These are phyloP conservation scores for Arachnopeziza araneosa DNA, from an alignment of 2,329 filamentous ascomycete genomes.

Conservation along the genomic window DNA sequence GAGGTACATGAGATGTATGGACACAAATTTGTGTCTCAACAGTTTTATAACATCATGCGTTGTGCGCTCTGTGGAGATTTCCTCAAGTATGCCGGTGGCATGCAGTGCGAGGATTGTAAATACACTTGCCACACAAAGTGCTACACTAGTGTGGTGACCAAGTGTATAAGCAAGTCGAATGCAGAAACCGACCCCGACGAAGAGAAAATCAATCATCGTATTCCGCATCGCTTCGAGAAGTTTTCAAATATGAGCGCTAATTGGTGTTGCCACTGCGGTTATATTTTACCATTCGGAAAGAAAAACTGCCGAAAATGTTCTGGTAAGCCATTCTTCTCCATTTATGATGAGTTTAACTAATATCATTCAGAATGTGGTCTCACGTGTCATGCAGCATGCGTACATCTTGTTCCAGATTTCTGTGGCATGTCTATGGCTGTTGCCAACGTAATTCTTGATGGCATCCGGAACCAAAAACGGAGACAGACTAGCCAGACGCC, in stretches of 20 bases:
- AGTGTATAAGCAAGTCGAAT: conserved; percentile 99
- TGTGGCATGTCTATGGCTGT: conserved; percentile 99
- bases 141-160: conserved; percentile 93
- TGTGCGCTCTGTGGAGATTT: conserved; percentile 97
- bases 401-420: conserved; percentile 95
- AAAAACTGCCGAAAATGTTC: conserved; percentile 92
- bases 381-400: conserved; percentile 85
- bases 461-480: conserved; percentile 74
- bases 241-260: conserved; percentile 98
- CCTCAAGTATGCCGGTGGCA: conserved; percentile 95
- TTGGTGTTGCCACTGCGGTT: conserved; percentile 99
- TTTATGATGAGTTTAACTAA: conserved; percentile 23
- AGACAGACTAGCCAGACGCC: conserved; percentile 39
- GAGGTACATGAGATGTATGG: conserved; percentile 98
- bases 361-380: conserved; percentile 69
- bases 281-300: conserved; percentile 88
- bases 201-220: conserved; percentile 99
- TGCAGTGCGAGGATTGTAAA: conserved; percentile 99
- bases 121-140: conserved; percentile 99
- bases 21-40: conserved; percentile 97
- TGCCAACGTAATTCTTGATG: conserved; percentile 87
- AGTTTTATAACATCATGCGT: conserved; percentile 99
- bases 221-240: conserved; percentile 93
- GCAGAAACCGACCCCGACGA: conserved; percentile 97
- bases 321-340: conserved; percentile 45